phyloP scores from a whole-genome alignment of 208 protist genomes.

The Cochliopodium minus region DNA sequence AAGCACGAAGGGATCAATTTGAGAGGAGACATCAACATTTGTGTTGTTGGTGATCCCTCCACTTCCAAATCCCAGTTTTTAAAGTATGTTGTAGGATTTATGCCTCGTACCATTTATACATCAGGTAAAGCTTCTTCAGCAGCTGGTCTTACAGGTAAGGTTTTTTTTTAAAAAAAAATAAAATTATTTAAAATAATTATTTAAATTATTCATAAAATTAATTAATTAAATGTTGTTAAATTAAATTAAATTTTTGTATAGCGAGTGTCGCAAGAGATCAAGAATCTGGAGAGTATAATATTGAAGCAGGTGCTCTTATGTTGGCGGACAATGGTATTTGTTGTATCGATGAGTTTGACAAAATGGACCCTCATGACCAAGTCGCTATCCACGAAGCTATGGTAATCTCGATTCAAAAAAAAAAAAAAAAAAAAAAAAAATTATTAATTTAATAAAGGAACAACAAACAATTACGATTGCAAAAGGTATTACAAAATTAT shows the following conservation, averaged over 20 bases:
- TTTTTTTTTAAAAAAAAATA: neutral
- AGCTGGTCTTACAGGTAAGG: slow-evolving; percentile 69
- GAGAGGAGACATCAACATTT: slow-evolving; percentile 97
- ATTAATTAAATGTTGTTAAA: too few relatives aligned
- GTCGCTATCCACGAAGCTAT: slow-evolving; percentile 99
- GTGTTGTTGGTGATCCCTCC: slow-evolving; percentile 93
- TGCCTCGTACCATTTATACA: slow-evolving; percentile 88
- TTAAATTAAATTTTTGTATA: too few relatives aligned
- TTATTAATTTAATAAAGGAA: too few relatives aligned
- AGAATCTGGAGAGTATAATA: slow-evolving; percentile 96
- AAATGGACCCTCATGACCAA: slow-evolving; percentile 96
- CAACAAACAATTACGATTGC: slow-evolving; percentile 99
- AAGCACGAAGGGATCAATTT: slow-evolving; percentile 62
- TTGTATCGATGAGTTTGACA: slow-evolving; percentile 99
- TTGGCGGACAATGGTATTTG: slow-evolving; percentile 97
- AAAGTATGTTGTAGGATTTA: slow-evolving; percentile 80
- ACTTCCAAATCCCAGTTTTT: slow-evolving; percentile 98
- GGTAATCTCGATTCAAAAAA: too few relatives aligned
- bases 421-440: too few relatives aligned
- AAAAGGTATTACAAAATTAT: too few relatives aligned
- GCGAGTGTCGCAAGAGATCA: slow-evolving; percentile 88
- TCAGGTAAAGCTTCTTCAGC: slow-evolving; percentile 86
- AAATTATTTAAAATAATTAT: neutral
- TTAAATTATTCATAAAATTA: too few relatives aligned
- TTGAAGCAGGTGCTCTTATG: slow-evolving; percentile 99